These are phyloP conservation scores for Violaceomyces palustris DNA, from an alignment of 1,284 basidiomycete species.

Conservation along the genomic window DNA sequence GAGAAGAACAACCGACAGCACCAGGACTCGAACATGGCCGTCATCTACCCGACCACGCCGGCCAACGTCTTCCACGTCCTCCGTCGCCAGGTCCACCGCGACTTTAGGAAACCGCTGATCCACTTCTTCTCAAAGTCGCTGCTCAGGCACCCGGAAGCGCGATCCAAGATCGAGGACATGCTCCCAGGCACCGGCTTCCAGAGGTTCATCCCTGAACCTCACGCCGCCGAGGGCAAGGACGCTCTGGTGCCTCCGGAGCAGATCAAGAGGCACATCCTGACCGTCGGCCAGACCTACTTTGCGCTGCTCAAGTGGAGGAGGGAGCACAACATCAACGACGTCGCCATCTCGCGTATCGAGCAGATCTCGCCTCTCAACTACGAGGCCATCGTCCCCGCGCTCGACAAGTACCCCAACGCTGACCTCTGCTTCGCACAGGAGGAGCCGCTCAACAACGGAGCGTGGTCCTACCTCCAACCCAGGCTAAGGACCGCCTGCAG, in stretches of 20 bases:
- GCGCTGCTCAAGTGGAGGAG: constrained; percentile 62
- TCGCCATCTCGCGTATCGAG: constrained; percentile 89
- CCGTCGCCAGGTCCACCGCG: constrained; percentile 52
- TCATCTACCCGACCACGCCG: constrained; percentile 77
- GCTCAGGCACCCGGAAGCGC: constrained; percentile 84
- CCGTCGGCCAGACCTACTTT: constrained; percentile 82
- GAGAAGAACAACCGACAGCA: constrained; percentile 91
- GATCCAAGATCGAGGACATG: constrained; percentile 83
- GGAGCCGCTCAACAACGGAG: constrained; percentile 72
- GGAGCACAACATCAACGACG: constrained; percentile 64
- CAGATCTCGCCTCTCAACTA: constrained; percentile 95
- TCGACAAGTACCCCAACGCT: constrained; percentile 90
- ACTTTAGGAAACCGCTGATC: constrained; percentile 58
- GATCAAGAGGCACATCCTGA: constrained; percentile 81
- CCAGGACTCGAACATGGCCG: constrained; percentile 99
- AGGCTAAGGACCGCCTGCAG: constrained; percentile 55
- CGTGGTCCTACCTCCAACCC: constrained; percentile 81
- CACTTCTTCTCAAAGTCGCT: constrained; percentile 95
- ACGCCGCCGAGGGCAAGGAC: constrained; percentile 59
- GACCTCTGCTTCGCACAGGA: constrained; percentile 86
- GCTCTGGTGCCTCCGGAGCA: constrained; percentile 74
- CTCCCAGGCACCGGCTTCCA: constrained; percentile 82
- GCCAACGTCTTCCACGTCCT: constrained; percentile 54
- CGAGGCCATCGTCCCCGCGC: constrained; percentile 57
- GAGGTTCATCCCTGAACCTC: constrained; percentile 82